Base-by-base conservation (phyloP, 2,329 filamentous ascomycete species). In the Calonectria pseudoreteaudii region DNA sequence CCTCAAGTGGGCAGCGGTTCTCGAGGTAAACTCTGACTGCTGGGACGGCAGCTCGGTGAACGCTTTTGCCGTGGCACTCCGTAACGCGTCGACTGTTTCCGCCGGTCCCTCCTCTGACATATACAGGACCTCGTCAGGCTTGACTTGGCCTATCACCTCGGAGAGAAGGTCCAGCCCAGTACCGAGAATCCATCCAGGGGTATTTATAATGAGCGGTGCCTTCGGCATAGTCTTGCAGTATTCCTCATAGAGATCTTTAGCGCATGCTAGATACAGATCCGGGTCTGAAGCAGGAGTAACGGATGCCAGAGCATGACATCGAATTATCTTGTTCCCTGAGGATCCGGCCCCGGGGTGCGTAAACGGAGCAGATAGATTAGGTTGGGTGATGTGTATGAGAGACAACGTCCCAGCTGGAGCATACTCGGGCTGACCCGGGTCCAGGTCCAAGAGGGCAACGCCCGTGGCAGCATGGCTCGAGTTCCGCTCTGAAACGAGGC, bases 361-460 rank as follows among this genome's bases (percentile, higher is more conserved):
- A 79, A 94, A 96, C 0, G 93, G 88, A 1, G 93, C 90, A 0
- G 91, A 89, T 7, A 96, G 85, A 66, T 94, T 92, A 0, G 92
- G 90, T 36, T 87, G 83, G 1, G 85, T 86, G 14, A 95, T 84
- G 34, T 90, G 87, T 18, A 93, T 86, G 5, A 96, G 89, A 1
- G 94, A 94, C 26, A 96, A 80, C 18, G 93, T 91, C 0, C 94
- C 94, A 0, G 92, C 90, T 1, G 92, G 88, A 0, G 90, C 90
- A 81, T 93, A 95, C 80, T 96, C 94, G 3, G 94, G 93, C 79
- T 95, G 94, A 0, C 92, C 93, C 0, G 94, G 93, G 80, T 97
- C 94, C 13, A 96, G 87, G 78, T 97, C 94, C 9, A 97, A 87
- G n/a, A 93, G 86, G 69, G 87, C 88, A 31, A 93, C 86, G 20